These are phyloP conservation scores for Paramyrothecium sp. DNA, from an alignment of 2,329 filamentous ascomycete genomes.

Conservation along the genomic window DNA sequence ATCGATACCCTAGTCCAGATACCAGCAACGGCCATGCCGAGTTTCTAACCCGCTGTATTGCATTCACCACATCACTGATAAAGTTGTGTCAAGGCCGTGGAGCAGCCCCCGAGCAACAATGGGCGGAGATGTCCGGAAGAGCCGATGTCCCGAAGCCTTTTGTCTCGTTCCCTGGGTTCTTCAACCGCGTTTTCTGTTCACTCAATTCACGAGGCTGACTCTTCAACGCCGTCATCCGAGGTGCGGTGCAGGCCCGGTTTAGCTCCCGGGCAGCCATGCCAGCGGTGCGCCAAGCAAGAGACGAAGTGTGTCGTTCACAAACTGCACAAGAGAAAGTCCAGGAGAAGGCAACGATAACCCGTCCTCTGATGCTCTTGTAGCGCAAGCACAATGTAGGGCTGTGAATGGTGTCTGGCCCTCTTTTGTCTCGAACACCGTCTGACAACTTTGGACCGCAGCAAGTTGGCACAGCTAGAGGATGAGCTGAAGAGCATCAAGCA, in stretches of 20 bases:
- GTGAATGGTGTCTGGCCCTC: neutral
- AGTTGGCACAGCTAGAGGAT: conserved; percentile 53
- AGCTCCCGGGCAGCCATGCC: conserved; percentile 37
- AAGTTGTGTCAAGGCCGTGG: too few species aligned
- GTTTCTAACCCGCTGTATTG: too few species aligned
- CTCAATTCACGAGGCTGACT: too few species aligned
- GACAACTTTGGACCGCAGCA: conserved; percentile 34
- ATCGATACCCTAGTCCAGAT: too few species aligned
- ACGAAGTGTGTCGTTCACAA: conserved; percentile 45
- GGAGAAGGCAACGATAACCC: conserved; percentile 33
- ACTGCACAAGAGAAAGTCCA: conserved; percentile 44
- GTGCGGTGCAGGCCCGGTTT: conserved; percentile 43
- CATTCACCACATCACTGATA: too few species aligned
- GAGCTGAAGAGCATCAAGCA: conserved; percentile 56
- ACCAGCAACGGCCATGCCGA: too few species aligned
- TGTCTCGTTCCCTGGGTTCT: too few species aligned
- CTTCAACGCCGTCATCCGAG: too few species aligned
- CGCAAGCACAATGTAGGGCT: neutral
- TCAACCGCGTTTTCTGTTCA: too few species aligned
- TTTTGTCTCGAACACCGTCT: neutral
- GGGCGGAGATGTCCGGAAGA: too few species aligned
- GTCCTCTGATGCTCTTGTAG: neutral
- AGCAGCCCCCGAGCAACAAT: too few species aligned
- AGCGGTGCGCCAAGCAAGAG: conserved; percentile 42
- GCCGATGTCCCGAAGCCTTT: too few species aligned